phyloP scores from a whole-genome alignment of 116 monocot species.

The Papilionanthe hybrid region DNA sequence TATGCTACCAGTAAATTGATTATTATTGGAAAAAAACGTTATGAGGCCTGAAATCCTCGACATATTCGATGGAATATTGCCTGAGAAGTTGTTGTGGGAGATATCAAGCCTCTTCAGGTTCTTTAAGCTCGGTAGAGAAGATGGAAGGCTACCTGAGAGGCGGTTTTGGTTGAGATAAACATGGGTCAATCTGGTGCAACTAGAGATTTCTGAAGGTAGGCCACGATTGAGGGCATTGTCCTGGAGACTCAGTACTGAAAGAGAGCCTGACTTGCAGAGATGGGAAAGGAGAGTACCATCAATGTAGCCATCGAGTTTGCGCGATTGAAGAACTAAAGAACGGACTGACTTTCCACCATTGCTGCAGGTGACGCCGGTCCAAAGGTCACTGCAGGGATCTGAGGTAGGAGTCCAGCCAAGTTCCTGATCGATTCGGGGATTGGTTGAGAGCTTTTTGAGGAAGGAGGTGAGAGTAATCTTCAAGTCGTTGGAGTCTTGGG shows the following conservation, averaged over 20 bases:
- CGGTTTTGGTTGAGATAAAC: constrained; percentile 25
- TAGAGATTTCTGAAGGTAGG: constrained; percentile 22
- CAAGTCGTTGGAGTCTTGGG: background rate
- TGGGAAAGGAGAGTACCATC: constrained; percentile 16
- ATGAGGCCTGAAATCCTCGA: constrained; percentile 26
- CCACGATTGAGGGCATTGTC: constrained; percentile 18
- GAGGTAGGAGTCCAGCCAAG: constrained; percentile 30
- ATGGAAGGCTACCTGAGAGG: constrained; percentile 36
- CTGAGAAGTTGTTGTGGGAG: constrained; percentile 44
- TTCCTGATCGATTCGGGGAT: background rate
- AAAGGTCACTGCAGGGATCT: constrained; percentile 30
- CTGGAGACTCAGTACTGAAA: constrained; percentile 15
- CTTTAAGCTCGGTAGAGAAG: constrained; percentile 14
- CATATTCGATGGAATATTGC: constrained; percentile 26
- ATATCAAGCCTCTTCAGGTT: constrained; percentile 34
- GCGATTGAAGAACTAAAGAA: constrained; percentile 7
- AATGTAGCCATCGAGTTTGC: constrained; percentile 26
- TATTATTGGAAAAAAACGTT: constrained; percentile 15
- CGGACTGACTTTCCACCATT: background rate
- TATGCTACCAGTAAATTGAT: constrained; percentile 22
- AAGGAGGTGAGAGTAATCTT: constrained; percentile 21
- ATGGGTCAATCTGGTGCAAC: constrained; percentile 24
- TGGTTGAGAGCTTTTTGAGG: constrained; percentile 18
- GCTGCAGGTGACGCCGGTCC: constrained; percentile 21
- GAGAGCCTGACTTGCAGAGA: constrained; percentile 2